Base-by-base conservation (phyloP, 202 grass and related monocot genomes). In the Bolboschoenoplectus hybrid region DNA sequence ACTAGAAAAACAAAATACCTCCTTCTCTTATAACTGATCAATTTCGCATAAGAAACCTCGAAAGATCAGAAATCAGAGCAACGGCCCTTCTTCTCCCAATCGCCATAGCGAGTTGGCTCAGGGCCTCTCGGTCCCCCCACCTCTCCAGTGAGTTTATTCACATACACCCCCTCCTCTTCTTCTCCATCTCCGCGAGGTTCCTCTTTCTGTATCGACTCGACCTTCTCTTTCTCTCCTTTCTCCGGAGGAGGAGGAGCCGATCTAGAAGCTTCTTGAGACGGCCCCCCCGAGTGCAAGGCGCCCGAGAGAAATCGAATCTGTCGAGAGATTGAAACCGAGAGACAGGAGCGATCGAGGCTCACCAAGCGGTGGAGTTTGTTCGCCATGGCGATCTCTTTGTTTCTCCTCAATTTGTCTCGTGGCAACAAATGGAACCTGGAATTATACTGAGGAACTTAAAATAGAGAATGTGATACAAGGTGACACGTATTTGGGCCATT, bases 1-100 rank as follows among this genome's bases (percentile, higher is more conserved):
- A 52, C 20, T 51, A 74, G 19, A 74, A 82, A 65, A 38, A 34
- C 1, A 19, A 81, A 46, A n/a, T 65, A 82, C 80, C 80, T 67
- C 10, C 60, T 35, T 35, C 20, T 53, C 20, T 53, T 3, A 46
- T 75, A 53, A 66, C 51, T 82, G 2, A 14, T 32, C 20, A 2
- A 82, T 52, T 65, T 67, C 14, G 2, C 78, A 81, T 43, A 45
- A 19, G 7, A 32, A 82, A 7, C 61, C 61, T 67, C 1, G 5
- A 38, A 46, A 52, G 76, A 51, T 97, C 87, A 96, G 87, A 98
- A 98, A 61, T 98, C 97, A 45, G 93, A 98, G 88, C 97, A 98
- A 44, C 93, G 91, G 68, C 97, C 91, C 68, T 88, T 87, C 58
- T 88, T 84, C 84, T 94, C 93, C 96, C 96, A 98, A 79, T 98